These are phyloP conservation scores for Fusarium duplospermum DNA, from an alignment of 2,329 filamentous ascomycete species.

Conservation along the genomic window DNA sequence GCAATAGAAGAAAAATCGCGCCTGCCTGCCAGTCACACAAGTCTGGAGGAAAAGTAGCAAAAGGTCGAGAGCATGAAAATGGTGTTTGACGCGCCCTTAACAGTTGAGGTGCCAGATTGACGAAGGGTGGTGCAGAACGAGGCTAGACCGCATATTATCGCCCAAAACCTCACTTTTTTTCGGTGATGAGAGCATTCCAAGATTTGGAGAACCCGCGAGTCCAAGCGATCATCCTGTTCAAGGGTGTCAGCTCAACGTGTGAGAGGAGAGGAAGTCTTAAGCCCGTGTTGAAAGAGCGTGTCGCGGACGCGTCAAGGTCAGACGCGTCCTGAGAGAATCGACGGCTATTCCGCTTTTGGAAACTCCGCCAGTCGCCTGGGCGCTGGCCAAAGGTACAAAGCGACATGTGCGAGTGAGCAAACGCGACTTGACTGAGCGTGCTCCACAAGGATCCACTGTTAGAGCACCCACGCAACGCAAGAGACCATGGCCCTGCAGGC, in stretches of 20 bases:
- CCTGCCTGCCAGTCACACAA: neutral
- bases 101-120: neutral
- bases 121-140: neutral
- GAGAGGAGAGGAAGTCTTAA: neutral
- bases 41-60: neutral
- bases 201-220: neutral
- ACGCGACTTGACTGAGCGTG: neutral
- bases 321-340: neutral
- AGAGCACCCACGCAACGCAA: neutral
- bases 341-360: neutral
- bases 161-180: neutral
- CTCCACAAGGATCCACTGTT: neutral
- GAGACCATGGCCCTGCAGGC: neutral
- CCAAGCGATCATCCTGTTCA: neutral
- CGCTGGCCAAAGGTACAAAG: neutral
- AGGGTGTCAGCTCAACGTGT: neutral
- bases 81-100: neutral
- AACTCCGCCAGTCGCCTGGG: neutral
- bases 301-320: neutral
- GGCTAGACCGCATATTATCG: neutral
- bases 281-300: neutral
- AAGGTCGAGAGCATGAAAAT: neutral
- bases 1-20: neutral
- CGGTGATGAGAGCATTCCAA: neutral
- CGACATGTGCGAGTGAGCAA: neutral